These are phyloP conservation scores for Sporormia fimetaria DNA, from an alignment of 495 filamentous ascomycete species.

Conservation along the genomic window DNA sequence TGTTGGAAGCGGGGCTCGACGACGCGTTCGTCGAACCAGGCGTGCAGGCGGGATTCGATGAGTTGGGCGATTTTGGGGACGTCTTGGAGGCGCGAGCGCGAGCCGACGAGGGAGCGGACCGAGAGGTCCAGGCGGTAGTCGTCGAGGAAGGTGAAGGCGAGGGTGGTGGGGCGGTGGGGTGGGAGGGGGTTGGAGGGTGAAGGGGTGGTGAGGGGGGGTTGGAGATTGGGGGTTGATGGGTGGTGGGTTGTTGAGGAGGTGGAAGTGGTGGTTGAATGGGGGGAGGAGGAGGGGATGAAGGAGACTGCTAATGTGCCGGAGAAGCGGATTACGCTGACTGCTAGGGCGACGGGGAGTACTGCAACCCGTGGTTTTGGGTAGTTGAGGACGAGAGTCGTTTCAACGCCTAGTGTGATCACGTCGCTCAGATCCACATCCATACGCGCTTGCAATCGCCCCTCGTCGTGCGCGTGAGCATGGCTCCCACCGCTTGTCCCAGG, in stretches of 20 bases:
- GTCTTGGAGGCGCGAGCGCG: conserved; percentile 79
- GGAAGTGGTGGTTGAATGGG: conserved; percentile 13
- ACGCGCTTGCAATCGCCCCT: conserved; percentile 69
- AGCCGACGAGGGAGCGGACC: conserved; percentile 84
- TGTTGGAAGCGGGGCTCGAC: conserved; percentile 95
- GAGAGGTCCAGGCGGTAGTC: conserved; percentile 91
- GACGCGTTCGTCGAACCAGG: conserved; percentile 93
- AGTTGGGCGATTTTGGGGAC: conserved; percentile 96
- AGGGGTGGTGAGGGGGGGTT: conserved; percentile 20
- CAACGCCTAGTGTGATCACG: conserved; percentile 83
- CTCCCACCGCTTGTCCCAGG: conserved; percentile 10
- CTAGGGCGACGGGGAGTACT: conserved; percentile 82
- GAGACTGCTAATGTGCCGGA: conserved; percentile 88
- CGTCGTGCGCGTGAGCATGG: conserved; percentile 42
- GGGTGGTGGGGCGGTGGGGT: conserved; percentile 53
- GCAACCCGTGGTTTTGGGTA: conserved; percentile 82
- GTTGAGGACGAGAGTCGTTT: conserved; percentile 88
- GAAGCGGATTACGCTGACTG: conserved; percentile 85
- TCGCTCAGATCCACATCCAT: conserved; percentile 97
- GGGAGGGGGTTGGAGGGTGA: conserved; percentile 18
- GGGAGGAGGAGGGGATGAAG: conserved; percentile 56
- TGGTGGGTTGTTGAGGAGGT: conserved; percentile 5
- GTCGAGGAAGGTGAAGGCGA: conserved; percentile 88
- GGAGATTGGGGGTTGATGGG: conserved; percentile 15
- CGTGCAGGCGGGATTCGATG: conserved; percentile 78